A percentile compares a stretch with the other conserved stretches of the same genome.
phyloP scores from a whole-genome alignment of 2,329 filamentous ascomycete genomes.

The Aspergillus fumigatus region DNA sequence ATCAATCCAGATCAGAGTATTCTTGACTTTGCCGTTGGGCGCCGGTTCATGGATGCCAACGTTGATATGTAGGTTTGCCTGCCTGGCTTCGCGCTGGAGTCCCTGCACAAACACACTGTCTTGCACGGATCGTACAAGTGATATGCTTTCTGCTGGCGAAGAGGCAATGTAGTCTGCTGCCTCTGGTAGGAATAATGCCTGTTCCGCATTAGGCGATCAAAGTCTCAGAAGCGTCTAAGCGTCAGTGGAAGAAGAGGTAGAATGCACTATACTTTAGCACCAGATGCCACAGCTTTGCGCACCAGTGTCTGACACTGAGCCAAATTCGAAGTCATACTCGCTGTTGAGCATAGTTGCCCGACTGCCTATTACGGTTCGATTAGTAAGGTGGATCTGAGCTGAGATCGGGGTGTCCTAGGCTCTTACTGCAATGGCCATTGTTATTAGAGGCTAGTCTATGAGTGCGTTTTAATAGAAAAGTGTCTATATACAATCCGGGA shows the following conservation, averaged over 20 bases:
- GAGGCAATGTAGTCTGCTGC: conserved; percentile 82
- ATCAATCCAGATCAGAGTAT: conserved; percentile 64
- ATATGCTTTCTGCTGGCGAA: conserved; percentile 62
- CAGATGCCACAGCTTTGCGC: conserved; percentile 66
- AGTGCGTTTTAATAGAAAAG: background rate
- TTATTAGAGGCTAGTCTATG: background rate
- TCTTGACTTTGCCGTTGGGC: conserved; percentile 51
- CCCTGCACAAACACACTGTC: conserved; percentile 71
- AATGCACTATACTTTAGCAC: conserved; percentile 61
- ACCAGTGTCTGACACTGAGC: conserved; percentile 70
- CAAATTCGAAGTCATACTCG: conserved; percentile 73
- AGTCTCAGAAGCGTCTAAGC: background rate
- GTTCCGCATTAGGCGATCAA: conserved; percentile 5
- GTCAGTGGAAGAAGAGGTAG: background rate
- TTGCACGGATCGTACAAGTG: conserved; percentile 63
- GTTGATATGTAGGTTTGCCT: conserved; percentile 66
- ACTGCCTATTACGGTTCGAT: conserved; percentile 58
- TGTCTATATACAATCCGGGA: background rate
- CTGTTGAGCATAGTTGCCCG: conserved; percentile 84
- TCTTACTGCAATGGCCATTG: conserved; percentile 29
- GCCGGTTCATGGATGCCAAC: conserved; percentile 82
- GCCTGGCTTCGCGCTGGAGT: conserved; percentile 62
- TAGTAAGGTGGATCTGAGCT: background rate
- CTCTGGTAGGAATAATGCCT: conserved; percentile 87
- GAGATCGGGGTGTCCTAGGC: background rate